Evolutionary conservation across 257 asterid genomes (phyloP).

Genomic region (Prunella vulgaris): DNA sequence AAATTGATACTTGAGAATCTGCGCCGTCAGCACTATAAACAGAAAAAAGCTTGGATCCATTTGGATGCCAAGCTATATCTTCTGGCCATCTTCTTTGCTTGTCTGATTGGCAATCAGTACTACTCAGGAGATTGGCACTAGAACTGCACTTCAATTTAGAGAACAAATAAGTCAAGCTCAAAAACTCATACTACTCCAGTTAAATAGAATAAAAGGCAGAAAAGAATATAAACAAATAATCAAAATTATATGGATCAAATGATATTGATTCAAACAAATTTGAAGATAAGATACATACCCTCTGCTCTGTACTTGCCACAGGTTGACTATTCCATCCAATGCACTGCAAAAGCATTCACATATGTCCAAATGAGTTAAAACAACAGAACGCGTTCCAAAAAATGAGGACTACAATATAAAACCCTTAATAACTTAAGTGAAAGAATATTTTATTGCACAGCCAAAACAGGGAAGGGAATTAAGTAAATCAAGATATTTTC

Average conservation of each 20-base stretch:
- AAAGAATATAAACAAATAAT: background rate
- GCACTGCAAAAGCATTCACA: constrained; percentile 59
- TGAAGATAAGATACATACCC: constrained; percentile 48
- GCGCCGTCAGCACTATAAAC: constrained; percentile 81
- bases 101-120: constrained; percentile 61
- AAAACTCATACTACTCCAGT: constrained; percentile 6
- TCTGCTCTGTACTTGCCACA: constrained; percentile 78
- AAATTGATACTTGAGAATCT: constrained; percentile 74
- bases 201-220: constrained; percentile 1
- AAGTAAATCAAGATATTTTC: background rate
- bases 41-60: constrained; percentile 61
- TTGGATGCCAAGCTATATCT: constrained; percentile 97
- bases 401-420: background rate
- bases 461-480: background rate
- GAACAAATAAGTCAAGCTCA: constrained; percentile 22
- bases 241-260: background rate
- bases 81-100: constrained; percentile 95
- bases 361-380: constrained; percentile 1
- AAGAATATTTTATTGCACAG: background rate
- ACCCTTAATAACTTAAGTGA: background rate
- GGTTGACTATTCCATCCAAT: constrained; percentile 81
- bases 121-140: constrained; percentile 55
- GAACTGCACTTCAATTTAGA: constrained; percentile 50
- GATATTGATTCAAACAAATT: constrained; percentile 18
- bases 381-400: background rate